phyloP scores from a whole-genome alignment of 2,329 filamentous ascomycete species.

The Knufia petricola region DNA sequence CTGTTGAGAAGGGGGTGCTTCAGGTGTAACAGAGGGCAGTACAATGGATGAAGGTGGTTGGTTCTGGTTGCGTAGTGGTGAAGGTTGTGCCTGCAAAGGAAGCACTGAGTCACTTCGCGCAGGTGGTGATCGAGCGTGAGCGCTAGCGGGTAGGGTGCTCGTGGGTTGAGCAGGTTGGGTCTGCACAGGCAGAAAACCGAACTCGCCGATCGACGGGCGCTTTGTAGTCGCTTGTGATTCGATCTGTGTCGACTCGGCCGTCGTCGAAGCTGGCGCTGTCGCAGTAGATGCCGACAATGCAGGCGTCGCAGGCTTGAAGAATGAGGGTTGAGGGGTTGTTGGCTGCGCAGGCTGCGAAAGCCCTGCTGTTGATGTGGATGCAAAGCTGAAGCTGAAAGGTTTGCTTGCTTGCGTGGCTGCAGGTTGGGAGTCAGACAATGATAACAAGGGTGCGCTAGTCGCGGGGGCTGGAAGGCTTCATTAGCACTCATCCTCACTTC shows the following conservation, averaged over 20 bases:
- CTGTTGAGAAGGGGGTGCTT: not conserved
- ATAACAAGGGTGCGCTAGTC: slow-evolving; percentile 1
- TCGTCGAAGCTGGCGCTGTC: slow-evolving; percentile 1
- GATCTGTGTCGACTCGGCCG: not conserved
- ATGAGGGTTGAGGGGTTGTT: not conserved
- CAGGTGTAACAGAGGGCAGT: not conserved
- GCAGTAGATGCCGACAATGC: not conserved
- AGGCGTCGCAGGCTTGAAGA: slow-evolving; percentile 2
- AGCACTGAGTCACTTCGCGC: not conserved
- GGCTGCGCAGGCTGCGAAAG: not conserved
- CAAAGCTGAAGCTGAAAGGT: slow-evolving; percentile 5
- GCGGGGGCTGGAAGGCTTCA: not conserved
- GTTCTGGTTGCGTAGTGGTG: not conserved
- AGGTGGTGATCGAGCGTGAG: not conserved
- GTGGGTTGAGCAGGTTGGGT: not conserved
- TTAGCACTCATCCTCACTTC: not conserved
- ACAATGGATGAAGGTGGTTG: not conserved
- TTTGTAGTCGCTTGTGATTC: not conserved
- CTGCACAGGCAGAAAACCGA: not conserved
- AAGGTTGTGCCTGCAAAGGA: not conserved
- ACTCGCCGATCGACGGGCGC: not conserved
- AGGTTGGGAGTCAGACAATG: slow-evolving; percentile 1
- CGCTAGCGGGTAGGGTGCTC: not conserved
- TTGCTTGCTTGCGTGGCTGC: slow-evolving; percentile 5
- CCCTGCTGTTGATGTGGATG: not conserved